Evolutionary conservation across 352 stramenopile genomes (phyloP).

Genomic region (Phytophthora hibernalis): DNA sequence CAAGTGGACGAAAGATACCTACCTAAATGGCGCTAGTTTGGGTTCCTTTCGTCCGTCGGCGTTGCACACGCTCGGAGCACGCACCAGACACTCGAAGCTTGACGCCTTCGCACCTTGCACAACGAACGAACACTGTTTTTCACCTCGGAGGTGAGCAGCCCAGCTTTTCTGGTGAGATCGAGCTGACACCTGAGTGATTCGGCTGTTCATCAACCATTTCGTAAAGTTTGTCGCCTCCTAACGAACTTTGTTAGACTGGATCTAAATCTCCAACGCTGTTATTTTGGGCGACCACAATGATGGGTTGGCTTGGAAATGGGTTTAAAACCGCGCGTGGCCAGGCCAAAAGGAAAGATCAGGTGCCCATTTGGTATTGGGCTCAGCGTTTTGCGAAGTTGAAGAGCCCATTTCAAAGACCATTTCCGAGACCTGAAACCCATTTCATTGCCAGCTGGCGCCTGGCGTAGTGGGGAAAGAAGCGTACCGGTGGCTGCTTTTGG

Average conservation of each 20-base stretch:
- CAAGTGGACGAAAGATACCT: conserved; percentile 10
- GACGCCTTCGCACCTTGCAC: too few species aligned
- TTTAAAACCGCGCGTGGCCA: too few species aligned
- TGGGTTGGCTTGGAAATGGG: too few species aligned
- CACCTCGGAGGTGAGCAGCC: background rate
- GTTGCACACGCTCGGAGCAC: conserved; percentile 16
- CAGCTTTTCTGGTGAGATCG: conserved; percentile 15
- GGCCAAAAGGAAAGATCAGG: conserved; percentile 15
- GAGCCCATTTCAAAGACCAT: background rate
- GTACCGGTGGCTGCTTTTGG: too few species aligned
- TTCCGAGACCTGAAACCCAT: background rate
- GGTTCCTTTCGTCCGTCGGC: conserved; percentile 17
- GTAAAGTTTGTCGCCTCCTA: too few species aligned
- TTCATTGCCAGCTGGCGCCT: background rate
- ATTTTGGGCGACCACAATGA: conserved; percentile 20
- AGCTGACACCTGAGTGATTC: conserved; percentile 2
- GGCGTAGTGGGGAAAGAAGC: background rate
- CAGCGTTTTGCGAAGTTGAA: background rate
- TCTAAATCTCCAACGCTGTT: background rate
- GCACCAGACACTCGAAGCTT: background rate
- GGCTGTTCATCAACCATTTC: too few species aligned
- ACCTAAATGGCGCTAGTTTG: background rate
- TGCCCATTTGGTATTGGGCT: conserved; percentile 11
- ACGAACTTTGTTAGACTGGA: too few species aligned
- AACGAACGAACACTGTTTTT: too few species aligned